Percentiles rank a stretch among this genome's conserved stretches.
phyloP scores from a whole-genome alignment of 116 monocot genomes.

The Dioscorea cayenensis region DNA sequence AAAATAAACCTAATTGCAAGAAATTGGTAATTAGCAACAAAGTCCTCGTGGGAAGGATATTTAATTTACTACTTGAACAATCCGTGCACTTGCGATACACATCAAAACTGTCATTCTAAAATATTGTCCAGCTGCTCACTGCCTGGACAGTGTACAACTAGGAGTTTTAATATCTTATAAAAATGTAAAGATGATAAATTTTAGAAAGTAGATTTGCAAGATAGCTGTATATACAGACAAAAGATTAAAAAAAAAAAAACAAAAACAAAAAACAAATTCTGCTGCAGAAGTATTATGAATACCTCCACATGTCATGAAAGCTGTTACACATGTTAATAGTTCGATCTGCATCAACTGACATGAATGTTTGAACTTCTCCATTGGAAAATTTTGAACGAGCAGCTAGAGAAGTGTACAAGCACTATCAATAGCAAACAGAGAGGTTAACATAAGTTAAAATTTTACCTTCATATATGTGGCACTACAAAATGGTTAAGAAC shows the following conservation, averaged over 20 bases:
- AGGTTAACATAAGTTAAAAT: not conserved
- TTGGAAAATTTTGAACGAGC: slow-evolving; percentile 87
- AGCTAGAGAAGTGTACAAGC: slow-evolving; percentile 58
- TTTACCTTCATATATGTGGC: not conserved
- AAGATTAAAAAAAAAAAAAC: too few species aligned
- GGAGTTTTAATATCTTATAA: not conserved
- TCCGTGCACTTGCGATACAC: too few species aligned
- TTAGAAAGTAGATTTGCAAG: not conserved
- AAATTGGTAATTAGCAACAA: too few species aligned
- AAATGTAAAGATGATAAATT: not conserved
- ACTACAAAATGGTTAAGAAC: too few species aligned
- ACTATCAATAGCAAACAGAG: slow-evolving; percentile 41
- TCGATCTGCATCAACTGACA: slow-evolving; percentile 91
- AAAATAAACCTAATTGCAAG: too few species aligned
- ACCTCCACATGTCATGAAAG: slow-evolving; percentile 99
- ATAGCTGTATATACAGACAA: not conserved
- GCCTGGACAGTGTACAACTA: too few species aligned
- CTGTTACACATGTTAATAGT: slow-evolving; percentile 88
- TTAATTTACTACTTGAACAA: too few species aligned
- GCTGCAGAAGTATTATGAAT: not conserved
- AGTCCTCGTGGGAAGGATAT: too few species aligned
- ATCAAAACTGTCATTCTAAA: too few species aligned
- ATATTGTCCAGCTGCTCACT: too few species aligned
- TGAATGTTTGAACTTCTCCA: slow-evolving; percentile 97
- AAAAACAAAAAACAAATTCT: too few species aligned